phyloP scores from a whole-genome alignment of 768 basidiomycete genomes.

The Phylloporus rhodoxanthus region DNA sequence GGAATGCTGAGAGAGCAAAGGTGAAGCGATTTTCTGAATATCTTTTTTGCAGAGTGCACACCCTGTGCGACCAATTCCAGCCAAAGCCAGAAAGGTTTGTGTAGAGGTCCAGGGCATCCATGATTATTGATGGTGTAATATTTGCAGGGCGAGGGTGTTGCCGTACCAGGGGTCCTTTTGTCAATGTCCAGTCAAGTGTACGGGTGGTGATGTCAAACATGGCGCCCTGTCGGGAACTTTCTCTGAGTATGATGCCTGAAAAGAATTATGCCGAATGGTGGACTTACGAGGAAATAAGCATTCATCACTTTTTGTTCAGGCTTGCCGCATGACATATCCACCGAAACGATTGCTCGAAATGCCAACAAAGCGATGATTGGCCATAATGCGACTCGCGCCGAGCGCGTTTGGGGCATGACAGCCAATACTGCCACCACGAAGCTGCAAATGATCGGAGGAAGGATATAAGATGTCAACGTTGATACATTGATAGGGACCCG shows the following conservation, averaged over 20 bases:
- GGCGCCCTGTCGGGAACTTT: no score
- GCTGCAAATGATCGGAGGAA: not conserved
- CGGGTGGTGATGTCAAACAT: slow-evolving; percentile 13
- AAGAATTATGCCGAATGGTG: no score
- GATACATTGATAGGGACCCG: not conserved
- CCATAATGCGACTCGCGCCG: slow-evolving; percentile 41
- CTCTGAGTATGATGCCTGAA: no score
- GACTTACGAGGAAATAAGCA: not conserved
- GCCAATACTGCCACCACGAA: not conserved
- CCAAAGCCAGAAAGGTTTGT: slow-evolving; percentile 51
- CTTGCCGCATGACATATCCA: slow-evolving; percentile 8
- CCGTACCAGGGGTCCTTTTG: slow-evolving; percentile 12
- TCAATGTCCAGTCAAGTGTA: slow-evolving; percentile 16
- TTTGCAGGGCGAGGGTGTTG: slow-evolving; percentile 7
- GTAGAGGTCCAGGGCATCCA: slow-evolving; percentile 46
- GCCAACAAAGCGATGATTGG: slow-evolving; percentile 41
- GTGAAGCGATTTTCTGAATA: slow-evolving; percentile 33
- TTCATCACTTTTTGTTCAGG: slow-evolving; percentile 5
- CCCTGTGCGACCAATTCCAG: slow-evolving; percentile 50
- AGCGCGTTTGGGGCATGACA: slow-evolving; percentile 1
- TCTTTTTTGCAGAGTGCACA: slow-evolving; percentile 31
- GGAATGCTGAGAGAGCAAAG: slow-evolving; percentile 35
- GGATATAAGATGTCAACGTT: not conserved
- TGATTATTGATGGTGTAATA: not conserved
- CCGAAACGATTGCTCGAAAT: slow-evolving; percentile 32